Evolutionary conservation across 305 asterid genomes (phyloP).

Genomic region (Withania somnifera): DNA sequence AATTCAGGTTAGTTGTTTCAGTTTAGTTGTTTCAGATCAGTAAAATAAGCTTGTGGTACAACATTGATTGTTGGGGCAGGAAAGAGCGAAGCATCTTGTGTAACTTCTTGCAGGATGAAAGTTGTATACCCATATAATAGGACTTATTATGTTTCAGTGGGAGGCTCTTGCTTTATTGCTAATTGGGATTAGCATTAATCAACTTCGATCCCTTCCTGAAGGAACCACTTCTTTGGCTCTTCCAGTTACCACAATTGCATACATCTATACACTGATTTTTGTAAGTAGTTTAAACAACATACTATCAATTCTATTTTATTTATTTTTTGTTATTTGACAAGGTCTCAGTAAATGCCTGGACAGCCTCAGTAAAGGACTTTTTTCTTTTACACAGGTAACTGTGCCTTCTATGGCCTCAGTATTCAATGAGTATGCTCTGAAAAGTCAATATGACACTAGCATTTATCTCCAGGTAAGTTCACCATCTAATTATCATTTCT

Average conservation of each 20-base stretch:
- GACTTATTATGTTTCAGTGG: conserved; percentile 45
- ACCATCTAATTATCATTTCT: not conserved
- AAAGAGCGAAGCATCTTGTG: not conserved
- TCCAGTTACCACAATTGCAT: conserved; percentile 75
- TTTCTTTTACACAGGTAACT: conserved; percentile 44
- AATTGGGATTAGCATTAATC: conserved; percentile 89
- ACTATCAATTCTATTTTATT: not conserved
- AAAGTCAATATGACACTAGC: conserved; percentile 97
- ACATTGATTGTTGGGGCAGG: not conserved
- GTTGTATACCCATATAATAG: not conserved
- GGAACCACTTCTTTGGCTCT: conserved; percentile 72
- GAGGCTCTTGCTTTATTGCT: conserved; percentile 98
- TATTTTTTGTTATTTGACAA: not conserved
- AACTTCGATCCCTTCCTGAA: conserved; percentile 78
- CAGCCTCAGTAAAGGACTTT: not conserved
- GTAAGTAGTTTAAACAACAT: conserved; percentile 40
- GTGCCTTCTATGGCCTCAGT: conserved; percentile 98
- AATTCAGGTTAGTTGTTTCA: conserved; percentile 59
- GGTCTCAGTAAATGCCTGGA: not conserved
- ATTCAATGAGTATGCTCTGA: conserved; percentile 90
- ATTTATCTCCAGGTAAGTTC: conserved; percentile 86
- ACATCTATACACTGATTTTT: conserved; percentile 72
- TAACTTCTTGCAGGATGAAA: conserved; percentile 10
- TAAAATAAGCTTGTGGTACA: not conserved
- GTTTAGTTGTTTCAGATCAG: not conserved